Conservation (phyloP, 2,329 filamentous ascomycete genomes). For the Fusarium sp. region DNA sequence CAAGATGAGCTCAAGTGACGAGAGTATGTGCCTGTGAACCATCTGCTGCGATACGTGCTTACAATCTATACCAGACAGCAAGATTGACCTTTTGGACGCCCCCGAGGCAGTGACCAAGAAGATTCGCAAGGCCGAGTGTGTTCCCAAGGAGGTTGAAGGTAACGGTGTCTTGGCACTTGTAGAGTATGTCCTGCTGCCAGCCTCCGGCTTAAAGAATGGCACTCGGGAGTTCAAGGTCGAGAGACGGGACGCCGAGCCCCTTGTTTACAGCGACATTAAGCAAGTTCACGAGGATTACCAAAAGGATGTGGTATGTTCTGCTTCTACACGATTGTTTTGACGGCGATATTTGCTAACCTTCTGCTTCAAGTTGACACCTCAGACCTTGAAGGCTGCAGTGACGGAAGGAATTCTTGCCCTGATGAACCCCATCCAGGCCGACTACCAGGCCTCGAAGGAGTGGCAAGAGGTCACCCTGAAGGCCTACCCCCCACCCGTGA, state of each 20-base stretch:
- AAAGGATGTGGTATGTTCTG: constrained; percentile 73
- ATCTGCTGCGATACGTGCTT: not conserved
- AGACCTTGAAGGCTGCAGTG: constrained; percentile 87
- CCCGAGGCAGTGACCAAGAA: constrained; percentile 82
- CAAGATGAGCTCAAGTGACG: constrained; percentile 86
- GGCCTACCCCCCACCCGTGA: constrained; percentile 80
- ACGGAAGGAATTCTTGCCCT: constrained; percentile 78
- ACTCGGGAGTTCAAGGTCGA: constrained; percentile 75
- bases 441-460: constrained; percentile 75
- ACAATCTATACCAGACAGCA: constrained; percentile 68
- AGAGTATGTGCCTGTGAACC: constrained; percentile 56
- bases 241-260: constrained; percentile 75
- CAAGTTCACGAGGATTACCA: constrained; percentile 83
- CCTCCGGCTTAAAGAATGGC: constrained; percentile 68
- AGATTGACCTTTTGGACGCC: constrained; percentile 91
- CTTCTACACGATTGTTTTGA: not conserved
- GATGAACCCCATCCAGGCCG: constrained; percentile 79
- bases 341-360: not conserved
- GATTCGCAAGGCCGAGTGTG: constrained; percentile 84
- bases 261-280: constrained; percentile 82
- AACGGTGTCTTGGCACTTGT: constrained; percentile 91
- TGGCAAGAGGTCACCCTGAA: constrained; percentile 78
- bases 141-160: constrained; percentile 79
- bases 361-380: constrained; percentile 73
- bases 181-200: constrained; percentile 87